phyloP scores from a whole-genome alignment of 2,329 filamentous ascomycete species.

The Pseudogymnoascus sp. region DNA sequence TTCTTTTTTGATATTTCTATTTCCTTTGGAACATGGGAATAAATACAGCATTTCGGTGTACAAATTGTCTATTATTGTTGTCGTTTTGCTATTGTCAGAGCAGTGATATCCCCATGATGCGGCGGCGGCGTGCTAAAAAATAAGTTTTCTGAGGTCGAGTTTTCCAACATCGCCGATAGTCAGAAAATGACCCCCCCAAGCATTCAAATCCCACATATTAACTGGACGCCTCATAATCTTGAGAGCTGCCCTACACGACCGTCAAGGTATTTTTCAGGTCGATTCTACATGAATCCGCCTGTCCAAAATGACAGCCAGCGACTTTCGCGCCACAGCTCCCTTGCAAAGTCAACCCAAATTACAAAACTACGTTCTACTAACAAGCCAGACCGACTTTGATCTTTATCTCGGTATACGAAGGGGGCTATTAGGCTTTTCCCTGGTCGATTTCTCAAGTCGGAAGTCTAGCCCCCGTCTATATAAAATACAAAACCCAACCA shows the following conservation, averaged over 20 bases:
- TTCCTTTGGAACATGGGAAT: not conserved
- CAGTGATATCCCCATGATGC: not conserved
- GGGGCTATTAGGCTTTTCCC: not conserved
- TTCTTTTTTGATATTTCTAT: not conserved
- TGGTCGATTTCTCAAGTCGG: not conserved
- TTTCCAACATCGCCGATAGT: not conserved
- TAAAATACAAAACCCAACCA: not conserved
- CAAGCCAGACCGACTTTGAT: not conserved
- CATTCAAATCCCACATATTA: not conserved
- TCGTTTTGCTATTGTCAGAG: not conserved
- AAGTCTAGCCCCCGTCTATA: slow-evolving; percentile 14
- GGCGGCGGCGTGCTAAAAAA: not conserved
- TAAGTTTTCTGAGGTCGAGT: not conserved
- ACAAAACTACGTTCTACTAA: not conserved
- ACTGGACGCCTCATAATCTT: not conserved
- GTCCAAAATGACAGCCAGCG: not conserved
- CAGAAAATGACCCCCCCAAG: not conserved
- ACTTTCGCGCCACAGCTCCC: not conserved
- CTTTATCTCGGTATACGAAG: not conserved
- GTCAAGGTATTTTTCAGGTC: not conserved
- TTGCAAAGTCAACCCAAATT: not conserved
- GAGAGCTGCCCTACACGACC: not conserved
- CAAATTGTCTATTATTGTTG: not conserved
- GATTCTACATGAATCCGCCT: not conserved
- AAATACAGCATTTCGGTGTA: not conserved